phyloP scores from a whole-genome alignment of 164 flowering plant species.

The Aristolochia contorta region DNA sequence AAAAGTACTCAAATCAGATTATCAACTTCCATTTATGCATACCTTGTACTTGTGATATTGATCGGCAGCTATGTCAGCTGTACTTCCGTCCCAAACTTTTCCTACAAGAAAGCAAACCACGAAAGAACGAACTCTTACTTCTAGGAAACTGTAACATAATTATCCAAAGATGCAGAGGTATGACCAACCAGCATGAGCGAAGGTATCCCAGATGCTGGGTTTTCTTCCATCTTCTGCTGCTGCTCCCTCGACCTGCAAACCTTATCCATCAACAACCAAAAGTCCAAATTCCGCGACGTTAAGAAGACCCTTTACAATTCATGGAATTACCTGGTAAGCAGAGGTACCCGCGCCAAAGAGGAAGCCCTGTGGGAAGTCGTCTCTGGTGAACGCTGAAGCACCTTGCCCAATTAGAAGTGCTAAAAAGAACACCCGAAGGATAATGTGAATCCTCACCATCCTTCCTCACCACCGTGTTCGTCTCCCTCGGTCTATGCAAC shows the following conservation, averaged over 20 bases:
- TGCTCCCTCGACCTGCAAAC: constrained; percentile 13
- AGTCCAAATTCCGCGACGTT: neutral
- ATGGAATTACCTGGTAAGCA: constrained; percentile 10
- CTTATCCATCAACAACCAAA: neutral
- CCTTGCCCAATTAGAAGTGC: neutral
- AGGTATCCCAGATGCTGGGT: constrained; percentile 17
- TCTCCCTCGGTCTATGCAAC: neutral
- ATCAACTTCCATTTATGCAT: neutral
- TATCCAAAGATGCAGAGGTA: neutral
- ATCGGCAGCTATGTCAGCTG: constrained; percentile 11
- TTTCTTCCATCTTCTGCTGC: constrained; percentile 15
- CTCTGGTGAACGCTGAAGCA: constrained; percentile 4
- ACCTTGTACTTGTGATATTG: constrained; percentile 14
- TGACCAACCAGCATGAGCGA: constrained; percentile 9
- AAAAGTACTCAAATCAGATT: too few relatives aligned
- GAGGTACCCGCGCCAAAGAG: constrained; percentile 15
- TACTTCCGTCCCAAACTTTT: constrained; percentile 7
- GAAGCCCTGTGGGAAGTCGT: constrained; percentile 13
- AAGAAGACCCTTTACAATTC: neutral
- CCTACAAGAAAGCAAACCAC: constrained; percentile 1
- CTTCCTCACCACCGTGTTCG: neutral
- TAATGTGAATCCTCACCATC: neutral
- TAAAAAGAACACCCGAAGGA: neutral
- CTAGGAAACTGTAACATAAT: neutral
- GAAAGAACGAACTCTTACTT: neutral